Base-by-base conservation (phyloP, 495 filamentous ascomycete species). In the Penicillium verhagenii region DNA sequence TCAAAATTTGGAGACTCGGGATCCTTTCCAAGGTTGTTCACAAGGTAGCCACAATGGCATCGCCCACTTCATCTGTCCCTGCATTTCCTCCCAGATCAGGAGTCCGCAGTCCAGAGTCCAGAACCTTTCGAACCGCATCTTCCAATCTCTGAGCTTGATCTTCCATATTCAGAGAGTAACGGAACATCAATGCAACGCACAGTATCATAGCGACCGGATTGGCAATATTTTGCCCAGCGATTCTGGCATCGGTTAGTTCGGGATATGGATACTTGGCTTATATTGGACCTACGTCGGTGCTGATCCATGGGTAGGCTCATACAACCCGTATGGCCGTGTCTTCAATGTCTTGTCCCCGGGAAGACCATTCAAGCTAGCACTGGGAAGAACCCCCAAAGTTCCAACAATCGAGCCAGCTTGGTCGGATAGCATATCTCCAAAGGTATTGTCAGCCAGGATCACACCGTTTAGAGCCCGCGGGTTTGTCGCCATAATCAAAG, bases 131-230 rank as follows among this genome's bases (percentile, higher is more conserved):
- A 18, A 96, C 91, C 0, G 92, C 93, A 50, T 85, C 79, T 73
- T 97, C 93, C 49, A 97, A 78, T 31, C 80, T 81, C 49, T 74
- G 72, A 4, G 92, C 89, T 63, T 94, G 83, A 18, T 78, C 73
- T 39, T 88, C 87, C 63, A 90, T 83, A 58, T 83, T 83, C 39
- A 97, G 78, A 4, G 90, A 95, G 74, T 96, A 96, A 54, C 86
- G 85, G 59, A 96, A 83, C 89, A 97, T 89, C 87, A 96, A 89
- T 55, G 90, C 91, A 20, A 93, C 85, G 4, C 88, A 92, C 7
- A 96, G 82, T 52, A 96, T 89, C 61, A 90, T 90, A 21, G 90
- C 91, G 26, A 89, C 73, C 6, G 88, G 88, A 68, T 91, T 91
- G 3, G 70, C 72, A 26, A 73, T 66, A 24, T 75, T 71, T 48